Base-by-base conservation (phyloP, 352 stramenopile genomes). In the Phytopythium montanum region DNA sequence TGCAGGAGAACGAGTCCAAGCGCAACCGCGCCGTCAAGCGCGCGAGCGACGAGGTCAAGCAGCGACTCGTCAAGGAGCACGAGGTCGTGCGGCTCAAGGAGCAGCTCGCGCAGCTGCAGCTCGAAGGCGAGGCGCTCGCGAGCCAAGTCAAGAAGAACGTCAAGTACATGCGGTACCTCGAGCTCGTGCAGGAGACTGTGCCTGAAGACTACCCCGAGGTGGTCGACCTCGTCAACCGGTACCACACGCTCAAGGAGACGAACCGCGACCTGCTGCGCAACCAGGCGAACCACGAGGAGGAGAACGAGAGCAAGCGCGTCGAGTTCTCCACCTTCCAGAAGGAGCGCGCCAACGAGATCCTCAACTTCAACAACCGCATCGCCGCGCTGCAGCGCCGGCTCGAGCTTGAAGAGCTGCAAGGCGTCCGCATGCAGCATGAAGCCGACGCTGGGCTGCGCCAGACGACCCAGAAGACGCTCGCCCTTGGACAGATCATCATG, bases 1-100 rank as follows among this genome's bases (percentile, higher is more conserved):
- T 96, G 10, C 82, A 98, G 64, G 92, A 98, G 55, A 98, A 98
- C 69, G 94, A 98, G 64, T 96, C 79, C 26, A 98, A 98, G 66
- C 83, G 94, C 25, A 97, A 97, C 60, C 88, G 94, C 0, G 94
- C 94, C 13, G 84, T 97, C 45, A 97, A 97, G 65, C 75, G 93
- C 28, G 87, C 88, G 25, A 88, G 79, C 26, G 93, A 98, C 44
- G 94, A 98, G 68, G 87, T 94, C 61, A 98, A 97, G 69, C 88
- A 97, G 66, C 76, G 86, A 0, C 59, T 95, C 62, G 69, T 62
- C 19, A 98, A 98, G 63, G 92, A 98, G 61, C 81, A 95, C 25
- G 83, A 96, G 51, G 79, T 96, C 14, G 73, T 69, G 19, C 76
- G 77, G 31, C 70, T 97, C 19, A 81, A 90, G 44, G 64, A 86